Percentiles rank a stretch among this genome's conserved stretches.
These are phyloP conservation scores for Rossbeevera mucosa DNA, from an alignment of 768 basidiomycete genomes.

Conservation along the genomic window DNA sequence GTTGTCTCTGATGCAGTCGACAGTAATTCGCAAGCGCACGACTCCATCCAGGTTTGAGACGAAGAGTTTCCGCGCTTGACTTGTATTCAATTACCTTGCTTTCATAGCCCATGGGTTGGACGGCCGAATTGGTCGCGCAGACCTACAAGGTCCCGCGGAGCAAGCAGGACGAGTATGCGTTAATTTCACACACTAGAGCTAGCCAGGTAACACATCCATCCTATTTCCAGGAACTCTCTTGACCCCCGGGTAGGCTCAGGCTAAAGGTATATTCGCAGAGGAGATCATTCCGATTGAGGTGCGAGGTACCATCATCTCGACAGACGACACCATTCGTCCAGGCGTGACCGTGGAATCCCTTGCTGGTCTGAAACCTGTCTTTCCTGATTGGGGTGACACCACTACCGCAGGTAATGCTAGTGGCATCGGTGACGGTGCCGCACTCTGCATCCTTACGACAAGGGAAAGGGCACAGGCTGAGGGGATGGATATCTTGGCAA, in stretches of 20 bases:
- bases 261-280: slow-evolving; percentile 68
- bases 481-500: slow-evolving; percentile 75
- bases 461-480: slow-evolving; percentile 70
- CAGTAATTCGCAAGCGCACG: slow-evolving; percentile 58
- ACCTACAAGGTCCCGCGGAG: slow-evolving; percentile 71
- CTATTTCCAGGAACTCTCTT: background rate
- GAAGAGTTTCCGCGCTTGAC: background rate
- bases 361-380: slow-evolving; percentile 77
- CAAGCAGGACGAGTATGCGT: slow-evolving; percentile 86
- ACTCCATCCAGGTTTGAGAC: slow-evolving; percentile 58
- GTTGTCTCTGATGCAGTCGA: slow-evolving; percentile 56
- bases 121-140: slow-evolving; percentile 85
- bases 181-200: slow-evolving; percentile 83
- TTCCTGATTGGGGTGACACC: slow-evolving; percentile 71
- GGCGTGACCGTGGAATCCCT: slow-evolving; percentile 80
- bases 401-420: slow-evolving; percentile 87
- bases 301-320: slow-evolving; percentile 58
- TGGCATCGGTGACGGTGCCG: slow-evolving; percentile 91
- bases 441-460: slow-evolving; percentile 77
- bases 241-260: slow-evolving; percentile 45
- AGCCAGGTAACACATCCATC: slow-evolving; percentile 40
- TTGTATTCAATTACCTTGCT: background rate
- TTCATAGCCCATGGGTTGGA: slow-evolving; percentile 96
- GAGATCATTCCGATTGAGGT: slow-evolving; percentile 89
- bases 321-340: slow-evolving; percentile 84